Conservation (phyloP, 1,284 basidiomycete genomes). For the Ustilago bromivora region DNA sequence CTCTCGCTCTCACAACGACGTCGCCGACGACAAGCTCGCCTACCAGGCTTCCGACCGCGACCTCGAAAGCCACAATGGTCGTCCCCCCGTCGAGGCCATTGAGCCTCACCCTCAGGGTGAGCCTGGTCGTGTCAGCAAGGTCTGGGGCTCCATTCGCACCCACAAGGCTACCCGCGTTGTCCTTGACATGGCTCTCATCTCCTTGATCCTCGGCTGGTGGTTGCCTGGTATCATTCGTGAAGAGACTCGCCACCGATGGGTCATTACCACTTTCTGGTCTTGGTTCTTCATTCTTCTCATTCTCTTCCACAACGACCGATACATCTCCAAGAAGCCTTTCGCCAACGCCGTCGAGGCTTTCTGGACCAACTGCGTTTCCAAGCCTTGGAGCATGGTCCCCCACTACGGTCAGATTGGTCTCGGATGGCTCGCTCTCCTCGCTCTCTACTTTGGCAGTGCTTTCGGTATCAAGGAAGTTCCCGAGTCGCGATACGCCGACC, state of each 20-base stretch:
- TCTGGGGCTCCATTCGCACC: conserved; percentile 41
- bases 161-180: conserved; percentile 43
- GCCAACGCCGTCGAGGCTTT: conserved; percentile 38
- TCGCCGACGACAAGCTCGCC: conserved; percentile 45
- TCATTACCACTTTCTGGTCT: conserved; percentile 56
- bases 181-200: conserved; percentile 44
- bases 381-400: conserved; percentile 59
- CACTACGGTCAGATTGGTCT: conserved; percentile 47
- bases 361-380: conserved; percentile 47
- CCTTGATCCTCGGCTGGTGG: conserved; percentile 55
- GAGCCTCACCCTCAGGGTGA: conserved; percentile 53
- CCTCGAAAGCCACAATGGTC: conserved; percentile 41
- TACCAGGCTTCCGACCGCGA: conserved; percentile 52
- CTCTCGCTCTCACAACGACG: conserved; percentile 45
- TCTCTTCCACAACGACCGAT: conserved; percentile 64
- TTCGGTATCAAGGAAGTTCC: conserved; percentile 59
- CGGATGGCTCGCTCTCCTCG: conserved; percentile 59
- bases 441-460: conserved; percentile 59
- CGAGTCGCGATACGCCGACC: conserved; percentile 52
- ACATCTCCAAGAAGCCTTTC: conserved; percentile 61
- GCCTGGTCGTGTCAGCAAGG: conserved; percentile 42
- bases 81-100: conserved; percentile 36
- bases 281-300: conserved; percentile 67
- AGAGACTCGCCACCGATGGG: conserved; percentile 54
- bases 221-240: conserved; percentile 51